Evolutionary conservation across 2,329 filamentous ascomycete species (phyloP).

Genomic region (Ascocoryne sarcoides): DNA sequence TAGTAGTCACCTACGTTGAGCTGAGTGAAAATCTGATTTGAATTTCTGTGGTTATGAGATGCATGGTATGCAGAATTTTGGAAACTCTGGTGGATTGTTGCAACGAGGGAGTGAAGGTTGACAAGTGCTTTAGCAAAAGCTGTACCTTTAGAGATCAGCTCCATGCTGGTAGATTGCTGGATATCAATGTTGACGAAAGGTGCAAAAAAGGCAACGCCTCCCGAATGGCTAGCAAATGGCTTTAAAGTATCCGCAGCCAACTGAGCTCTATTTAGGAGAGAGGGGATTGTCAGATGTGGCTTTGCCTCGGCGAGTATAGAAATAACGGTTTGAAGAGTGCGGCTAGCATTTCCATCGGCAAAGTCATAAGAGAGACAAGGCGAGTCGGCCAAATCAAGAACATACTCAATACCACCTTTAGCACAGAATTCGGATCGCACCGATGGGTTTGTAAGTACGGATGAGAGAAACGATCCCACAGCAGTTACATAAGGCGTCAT

Average conservation of each 20-base stretch:
- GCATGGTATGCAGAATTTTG: constrained; percentile 39
- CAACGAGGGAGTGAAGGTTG: constrained; percentile 66
- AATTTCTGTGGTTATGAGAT: constrained; percentile 41
- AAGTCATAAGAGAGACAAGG: constrained; percentile 72
- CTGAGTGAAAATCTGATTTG: constrained; percentile 55
- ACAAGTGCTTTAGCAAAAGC: constrained; percentile 69
- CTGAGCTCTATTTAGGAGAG: constrained; percentile 67
- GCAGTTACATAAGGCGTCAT: constrained; percentile 57
- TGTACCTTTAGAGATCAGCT: constrained; percentile 57
- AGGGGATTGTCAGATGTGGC: constrained; percentile 72
- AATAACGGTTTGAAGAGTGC: constrained; percentile 65
- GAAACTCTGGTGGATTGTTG: constrained; percentile 67
- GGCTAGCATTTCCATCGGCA: constrained; percentile 56
- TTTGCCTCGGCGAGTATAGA: constrained; percentile 72
- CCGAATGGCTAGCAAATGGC: constrained; percentile 49
- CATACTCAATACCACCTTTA: constrained; percentile 69
- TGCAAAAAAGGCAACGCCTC: constrained; percentile 57
- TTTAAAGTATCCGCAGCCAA: constrained; percentile 58
- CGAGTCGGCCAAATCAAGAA: constrained; percentile 76
- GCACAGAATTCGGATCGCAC: constrained; percentile 55
- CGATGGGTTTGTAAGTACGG: constrained; percentile 24
- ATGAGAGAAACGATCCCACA: constrained; percentile 62
- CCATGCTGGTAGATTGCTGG: constrained; percentile 30
- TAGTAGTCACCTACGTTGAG: constrained; percentile 85
- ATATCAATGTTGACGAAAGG: constrained; percentile 45